Conservation (phyloP, 305 asterid species). For the Rubia balearica region DNA sequence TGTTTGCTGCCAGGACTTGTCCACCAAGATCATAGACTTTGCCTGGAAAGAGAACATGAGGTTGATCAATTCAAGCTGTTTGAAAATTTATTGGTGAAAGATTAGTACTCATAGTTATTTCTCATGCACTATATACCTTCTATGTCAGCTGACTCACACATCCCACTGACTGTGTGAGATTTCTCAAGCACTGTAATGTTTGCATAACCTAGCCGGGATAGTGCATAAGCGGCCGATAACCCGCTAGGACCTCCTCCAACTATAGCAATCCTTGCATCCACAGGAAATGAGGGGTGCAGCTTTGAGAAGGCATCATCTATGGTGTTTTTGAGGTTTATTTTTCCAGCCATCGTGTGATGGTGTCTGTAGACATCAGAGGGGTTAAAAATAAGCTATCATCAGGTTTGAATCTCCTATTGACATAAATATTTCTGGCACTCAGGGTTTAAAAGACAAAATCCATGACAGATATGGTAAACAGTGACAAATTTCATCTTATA, state of each 20-base stretch:
- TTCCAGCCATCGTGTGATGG: background rate
- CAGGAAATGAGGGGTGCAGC: slow-evolving; percentile 61
- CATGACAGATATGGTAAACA: slow-evolving; percentile 2
- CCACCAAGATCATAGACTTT: slow-evolving; percentile 81
- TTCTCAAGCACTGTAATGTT: slow-evolving; percentile 66
- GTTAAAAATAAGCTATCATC: background rate
- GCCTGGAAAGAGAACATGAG: slow-evolving; percentile 36
- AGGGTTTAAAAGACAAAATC: background rate
- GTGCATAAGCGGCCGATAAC: slow-evolving; percentile 69
- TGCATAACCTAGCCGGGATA: slow-evolving; percentile 61
- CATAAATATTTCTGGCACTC: no score
- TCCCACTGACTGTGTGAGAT: slow-evolving; percentile 73
- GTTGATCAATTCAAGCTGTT: background rate
- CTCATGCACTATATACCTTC: slow-evolving; percentile 38
- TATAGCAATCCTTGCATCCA: slow-evolving; percentile 51
- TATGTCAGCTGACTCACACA: slow-evolving; percentile 73
- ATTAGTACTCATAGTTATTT: background rate
- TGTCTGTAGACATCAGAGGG: slow-evolving; percentile 7
- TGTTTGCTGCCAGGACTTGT: slow-evolving; percentile 86
- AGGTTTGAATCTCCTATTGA: background rate
- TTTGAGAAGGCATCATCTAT: slow-evolving; percentile 51
- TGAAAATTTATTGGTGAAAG: background rate
- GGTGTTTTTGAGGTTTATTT: slow-evolving; percentile 41
- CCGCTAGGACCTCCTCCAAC: slow-evolving; percentile 96
- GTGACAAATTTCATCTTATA: background rate